Evolutionary conservation across 116 monocot species (phyloP).

Genomic region (Phalaenopsis hybrid): DNA sequence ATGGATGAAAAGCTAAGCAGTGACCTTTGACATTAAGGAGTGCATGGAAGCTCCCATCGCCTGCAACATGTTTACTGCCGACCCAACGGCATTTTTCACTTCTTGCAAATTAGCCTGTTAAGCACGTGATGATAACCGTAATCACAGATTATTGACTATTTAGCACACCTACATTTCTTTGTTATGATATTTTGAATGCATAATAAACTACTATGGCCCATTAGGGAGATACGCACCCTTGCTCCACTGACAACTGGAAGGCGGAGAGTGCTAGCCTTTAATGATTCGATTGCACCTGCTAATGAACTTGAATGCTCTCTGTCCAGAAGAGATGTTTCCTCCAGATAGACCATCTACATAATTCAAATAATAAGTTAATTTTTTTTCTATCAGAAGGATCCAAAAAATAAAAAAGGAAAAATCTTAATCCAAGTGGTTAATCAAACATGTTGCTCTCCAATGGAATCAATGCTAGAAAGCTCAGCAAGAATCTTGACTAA

Average conservation of each 20-base stretch:
- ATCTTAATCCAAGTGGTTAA: neutral
- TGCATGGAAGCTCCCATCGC: slow-evolving; percentile 68
- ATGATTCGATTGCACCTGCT: slow-evolving; percentile 51
- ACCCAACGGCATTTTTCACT: slow-evolving; percentile 70
- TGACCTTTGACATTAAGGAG: slow-evolving; percentile 57
- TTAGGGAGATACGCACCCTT: slow-evolving; percentile 31
- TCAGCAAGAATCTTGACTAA: neutral
- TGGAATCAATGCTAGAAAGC: neutral
- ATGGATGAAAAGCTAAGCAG: neutral
- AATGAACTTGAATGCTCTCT: slow-evolving; percentile 55
- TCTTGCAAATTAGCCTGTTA: slow-evolving; percentile 53
- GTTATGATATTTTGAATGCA: neutral
- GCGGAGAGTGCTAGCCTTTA: slow-evolving; percentile 57
- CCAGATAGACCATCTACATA: slow-evolving; percentile 58
- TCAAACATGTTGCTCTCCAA: neutral
- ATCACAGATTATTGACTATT: neutral
- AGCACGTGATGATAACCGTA: neutral
- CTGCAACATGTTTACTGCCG: slow-evolving; percentile 84
- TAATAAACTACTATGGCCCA: neutral
- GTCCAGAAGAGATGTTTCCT: slow-evolving; percentile 51
- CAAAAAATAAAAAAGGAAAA: neutral
- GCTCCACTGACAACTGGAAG: slow-evolving; percentile 73
- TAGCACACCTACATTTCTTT: neutral
- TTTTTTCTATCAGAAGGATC: neutral
- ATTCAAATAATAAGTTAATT: slow-evolving; percentile 1